A percentile compares a stretch with the other conserved stretches of the same genome.
These are phyloP conservation scores for Lolium multiflorum DNA, from an alignment of 176 grass and related monocot genomes.

Conservation along the genomic window DNA sequence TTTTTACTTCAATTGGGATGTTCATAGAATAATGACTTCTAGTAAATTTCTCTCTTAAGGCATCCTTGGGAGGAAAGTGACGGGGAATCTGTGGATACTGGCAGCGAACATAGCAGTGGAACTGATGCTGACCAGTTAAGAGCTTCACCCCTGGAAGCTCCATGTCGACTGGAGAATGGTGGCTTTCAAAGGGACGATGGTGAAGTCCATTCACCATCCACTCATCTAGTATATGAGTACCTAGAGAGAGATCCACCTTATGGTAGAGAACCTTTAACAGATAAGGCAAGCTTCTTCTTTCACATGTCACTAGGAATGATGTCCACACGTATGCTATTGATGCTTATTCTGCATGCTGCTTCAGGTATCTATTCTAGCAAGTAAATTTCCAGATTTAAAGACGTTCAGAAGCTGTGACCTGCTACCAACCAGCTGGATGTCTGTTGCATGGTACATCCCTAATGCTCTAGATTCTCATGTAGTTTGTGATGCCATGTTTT, in stretches of 20 bases:
- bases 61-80: slow-evolving; percentile 80
- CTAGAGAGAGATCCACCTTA: slow-evolving; percentile 81
- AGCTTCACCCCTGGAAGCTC: slow-evolving; percentile 41
- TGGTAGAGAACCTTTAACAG: slow-evolving; percentile 88
- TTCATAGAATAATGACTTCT: slow-evolving; percentile 38
- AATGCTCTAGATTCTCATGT: slow-evolving; percentile 1
- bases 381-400: slow-evolving; percentile 77
- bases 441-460: slow-evolving; percentile 87
- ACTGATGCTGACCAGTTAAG: slow-evolving; percentile 55
- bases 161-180: slow-evolving; percentile 41
- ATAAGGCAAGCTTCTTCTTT: slow-evolving; percentile 67
- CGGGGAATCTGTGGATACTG: slow-evolving; percentile 74
- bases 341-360: slow-evolving; percentile 43
- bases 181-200: slow-evolving; percentile 56
- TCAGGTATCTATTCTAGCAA: slow-evolving; percentile 89
- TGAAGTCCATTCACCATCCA: slow-evolving; percentile 47
- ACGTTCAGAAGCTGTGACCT: slow-evolving; percentile 87
- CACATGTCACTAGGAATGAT: slow-evolving; percentile 16
- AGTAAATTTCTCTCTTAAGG: slow-evolving; percentile 60
- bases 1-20: not conserved
- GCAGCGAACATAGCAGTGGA: slow-evolving; percentile 66
- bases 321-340: slow-evolving; percentile 22
- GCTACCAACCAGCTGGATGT: slow-evolving; percentile 81
- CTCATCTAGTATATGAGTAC: slow-evolving; percentile 74
- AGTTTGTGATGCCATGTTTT: not conserved